These are phyloP conservation scores for Daphne laureola DNA, from an alignment of 441 rosid genomes.

Conservation along the genomic window DNA sequence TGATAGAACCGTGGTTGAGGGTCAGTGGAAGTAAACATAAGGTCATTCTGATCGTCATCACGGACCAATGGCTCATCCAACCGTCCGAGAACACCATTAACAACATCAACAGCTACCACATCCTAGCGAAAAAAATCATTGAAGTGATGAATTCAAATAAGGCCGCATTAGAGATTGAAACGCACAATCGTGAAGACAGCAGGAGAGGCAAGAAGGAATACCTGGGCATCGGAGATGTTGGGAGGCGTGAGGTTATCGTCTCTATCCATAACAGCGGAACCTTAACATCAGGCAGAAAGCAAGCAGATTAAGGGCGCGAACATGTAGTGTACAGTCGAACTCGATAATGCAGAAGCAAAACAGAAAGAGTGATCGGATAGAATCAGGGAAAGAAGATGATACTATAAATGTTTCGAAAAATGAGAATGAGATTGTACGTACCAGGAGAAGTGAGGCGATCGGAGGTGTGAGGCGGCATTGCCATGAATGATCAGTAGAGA, in stretches of 20 bases:
- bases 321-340: no score
- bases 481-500: background rate
- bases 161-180: slow-evolving; percentile 3
- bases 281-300: slow-evolving; percentile 16
- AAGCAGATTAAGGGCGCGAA: background rate
- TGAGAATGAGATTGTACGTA: no score
- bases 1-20: slow-evolving; percentile 18
- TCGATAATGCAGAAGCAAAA: background rate
- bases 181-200: no score
- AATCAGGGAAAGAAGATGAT: no score
- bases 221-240: slow-evolving; percentile 25
- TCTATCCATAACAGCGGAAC: slow-evolving; percentile 12
- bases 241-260: slow-evolving; percentile 18
- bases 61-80: slow-evolving; percentile 13
- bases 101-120: slow-evolving; percentile 21
- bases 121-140: slow-evolving; percentile 24
- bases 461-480: slow-evolving; percentile 15
- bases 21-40: slow-evolving; percentile 22
- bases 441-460: slow-evolving; percentile 23
- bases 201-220: slow-evolving; percentile 1
- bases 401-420: no score
- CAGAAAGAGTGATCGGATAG: background rate
- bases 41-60: slow-evolving; percentile 8
- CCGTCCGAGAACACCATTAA: slow-evolving; percentile 17
- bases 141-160: slow-evolving; percentile 18